Conservation (phyloP, 768 basidiomycete species). For the Russula compacta region DNA sequence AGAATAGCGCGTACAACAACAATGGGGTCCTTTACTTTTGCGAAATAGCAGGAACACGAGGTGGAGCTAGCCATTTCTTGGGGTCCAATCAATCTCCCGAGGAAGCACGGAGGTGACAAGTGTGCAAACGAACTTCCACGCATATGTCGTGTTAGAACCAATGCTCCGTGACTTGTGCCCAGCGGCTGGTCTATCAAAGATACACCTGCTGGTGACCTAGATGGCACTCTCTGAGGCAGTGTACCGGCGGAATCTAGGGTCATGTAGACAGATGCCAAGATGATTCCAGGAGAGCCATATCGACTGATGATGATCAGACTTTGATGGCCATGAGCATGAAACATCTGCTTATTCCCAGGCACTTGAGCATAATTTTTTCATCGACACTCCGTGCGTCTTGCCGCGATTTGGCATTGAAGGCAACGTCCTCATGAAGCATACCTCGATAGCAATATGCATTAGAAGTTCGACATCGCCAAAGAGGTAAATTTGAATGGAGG, state of each 20-base stretch:
- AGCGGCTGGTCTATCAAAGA: background rate
- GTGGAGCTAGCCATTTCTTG: background rate
- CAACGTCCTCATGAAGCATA: background rate
- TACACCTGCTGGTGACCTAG: too few relatives aligned
- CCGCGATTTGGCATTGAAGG: background rate
- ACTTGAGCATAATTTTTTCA: too few relatives aligned
- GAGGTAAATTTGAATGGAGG: background rate
- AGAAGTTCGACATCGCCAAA: background rate
- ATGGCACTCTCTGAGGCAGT: background rate
- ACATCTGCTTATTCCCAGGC: background rate
- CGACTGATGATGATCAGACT: background rate
- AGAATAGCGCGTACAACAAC: background rate
- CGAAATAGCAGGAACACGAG: background rate
- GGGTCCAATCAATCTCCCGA: background rate
- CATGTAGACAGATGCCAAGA: background rate
- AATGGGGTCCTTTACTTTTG: background rate
- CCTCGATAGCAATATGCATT: background rate
- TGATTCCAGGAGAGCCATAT: background rate
- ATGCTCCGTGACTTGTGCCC: background rate
- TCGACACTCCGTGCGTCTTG: background rate
- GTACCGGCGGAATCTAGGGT: background rate
- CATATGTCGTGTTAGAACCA: background rate
- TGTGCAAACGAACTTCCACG: background rate
- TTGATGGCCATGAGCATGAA: background rate
- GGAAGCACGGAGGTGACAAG: background rate